Base-by-base conservation (phyloP, 2,329 filamentous ascomycete species). In the Plenodomus lindquistii region DNA sequence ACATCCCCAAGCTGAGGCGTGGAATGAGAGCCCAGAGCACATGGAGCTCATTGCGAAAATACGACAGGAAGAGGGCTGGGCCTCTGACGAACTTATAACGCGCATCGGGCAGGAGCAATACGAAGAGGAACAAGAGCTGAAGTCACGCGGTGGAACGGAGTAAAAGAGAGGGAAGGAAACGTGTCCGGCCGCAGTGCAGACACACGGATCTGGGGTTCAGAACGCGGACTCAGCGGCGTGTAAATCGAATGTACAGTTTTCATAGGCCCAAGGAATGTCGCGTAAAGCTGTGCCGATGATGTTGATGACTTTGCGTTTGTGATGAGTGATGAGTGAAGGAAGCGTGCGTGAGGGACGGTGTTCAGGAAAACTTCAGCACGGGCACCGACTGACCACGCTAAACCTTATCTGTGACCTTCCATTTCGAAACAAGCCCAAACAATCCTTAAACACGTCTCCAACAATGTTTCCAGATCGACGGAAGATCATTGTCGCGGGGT, bases 21-120 rank as follows among this genome's bases (percentile, higher is more conserved):
- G 62, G 63, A 55, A 57, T 35, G 62, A 67, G 44, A 60, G 64
- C 39, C 55, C 62, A 0, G 50, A 52, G 40, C 63, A 67, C 36
- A 59, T 63, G 57, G 59, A 59, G 16, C 20, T 17, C n/a, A 63
- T 67, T 17, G 47, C 51, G 15, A 18, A 50, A 17, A 42, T 52
- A 21, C 48, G 63, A 7, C 42, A 37, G 3, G 49, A 58, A 40
- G 50, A 53, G 18, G 27, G 43, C 2, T 67, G 63, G 63, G 57
- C 58, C 7, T 64, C 56, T 3, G 53, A 57, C 8, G 55, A 62
- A 43, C 47, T 57, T 27, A 42, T 59, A 2, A 56, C 52, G 39
- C 36, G 49, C 16, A 11, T 57, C 10, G 27, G 9, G 27, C 6
- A 31, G 11, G 27, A 31, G 15, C 27, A 31, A 31, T 31, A 31